Evolutionary conservation across 2,329 filamentous ascomycete genomes (phyloP).

Genomic region (Capronia americana): DNA sequence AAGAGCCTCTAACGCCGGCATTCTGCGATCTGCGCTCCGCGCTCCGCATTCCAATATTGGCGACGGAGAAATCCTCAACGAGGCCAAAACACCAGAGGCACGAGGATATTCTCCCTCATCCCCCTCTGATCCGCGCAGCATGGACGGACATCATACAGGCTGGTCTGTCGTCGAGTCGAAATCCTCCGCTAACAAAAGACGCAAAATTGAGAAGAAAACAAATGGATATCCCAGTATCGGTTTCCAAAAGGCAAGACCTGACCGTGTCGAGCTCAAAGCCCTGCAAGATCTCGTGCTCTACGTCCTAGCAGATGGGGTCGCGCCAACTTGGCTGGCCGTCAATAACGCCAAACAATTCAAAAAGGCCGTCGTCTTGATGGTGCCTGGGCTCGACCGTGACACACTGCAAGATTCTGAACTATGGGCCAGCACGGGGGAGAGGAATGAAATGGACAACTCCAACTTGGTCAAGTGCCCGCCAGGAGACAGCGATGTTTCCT

Average conservation of each 20-base stretch:
- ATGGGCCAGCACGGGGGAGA: not conserved
- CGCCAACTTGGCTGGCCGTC: constrained; percentile 69
- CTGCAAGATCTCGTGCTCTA: constrained; percentile 66
- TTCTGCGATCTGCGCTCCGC: not conserved
- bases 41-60: not conserved
- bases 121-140: not conserved
- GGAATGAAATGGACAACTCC: not conserved
- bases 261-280: constrained; percentile 60
- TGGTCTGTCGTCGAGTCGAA: constrained; percentile 33
- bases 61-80: constrained; percentile 2
- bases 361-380: constrained; percentile 88
- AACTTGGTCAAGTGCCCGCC: not conserved
- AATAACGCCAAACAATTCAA: constrained; percentile 61
- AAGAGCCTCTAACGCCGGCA: not conserved
- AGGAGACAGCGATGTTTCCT: not conserved
- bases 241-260: constrained; percentile 29
- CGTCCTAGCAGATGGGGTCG: constrained; percentile 65
- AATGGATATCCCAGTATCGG: constrained; percentile 24
- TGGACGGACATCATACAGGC: constrained; percentile 14
- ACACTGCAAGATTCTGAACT: constrained; percentile 63
- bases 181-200: constrained; percentile 32
- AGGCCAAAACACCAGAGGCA: not conserved
- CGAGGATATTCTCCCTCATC: not conserved
- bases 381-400: constrained; percentile 85
- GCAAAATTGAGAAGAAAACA: constrained; percentile 24